Percentiles rank a stretch among this genome's conserved stretches.
These are phyloP conservation scores for Hylodesmum podocarpum DNA, from an alignment of 306 rosid species.

Conservation along the genomic window DNA sequence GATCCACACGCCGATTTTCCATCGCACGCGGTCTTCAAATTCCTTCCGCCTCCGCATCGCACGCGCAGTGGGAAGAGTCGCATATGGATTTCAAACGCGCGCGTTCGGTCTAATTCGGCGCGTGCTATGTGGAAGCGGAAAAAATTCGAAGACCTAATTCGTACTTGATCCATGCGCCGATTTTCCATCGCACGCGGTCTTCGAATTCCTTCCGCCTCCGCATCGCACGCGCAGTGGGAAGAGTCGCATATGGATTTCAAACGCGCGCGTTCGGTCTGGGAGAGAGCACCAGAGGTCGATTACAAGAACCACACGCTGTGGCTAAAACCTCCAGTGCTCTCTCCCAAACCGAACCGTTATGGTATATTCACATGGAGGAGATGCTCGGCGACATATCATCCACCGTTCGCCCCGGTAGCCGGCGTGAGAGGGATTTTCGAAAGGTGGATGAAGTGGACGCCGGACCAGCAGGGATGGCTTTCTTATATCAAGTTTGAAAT, in stretches of 20 bases:
- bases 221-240: constrained; percentile 88
- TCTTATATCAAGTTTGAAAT: constrained; percentile 86
- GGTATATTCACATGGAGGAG: constrained; percentile 96
- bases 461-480: constrained; percentile 87
- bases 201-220: constrained; percentile 64
- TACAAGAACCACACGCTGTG: constrained; percentile 83
- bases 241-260: constrained; percentile 85
- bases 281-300: constrained; percentile 81
- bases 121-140: constrained; percentile 91
- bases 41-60: constrained; percentile 69
- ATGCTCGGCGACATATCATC: constrained; percentile 69
- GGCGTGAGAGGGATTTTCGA: constrained; percentile 85
- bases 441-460: constrained; percentile 95
- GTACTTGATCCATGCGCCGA: too few relatives aligned
- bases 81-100: constrained; percentile 87
- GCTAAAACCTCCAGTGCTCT: constrained; percentile 78
- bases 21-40: too few relatives aligned
- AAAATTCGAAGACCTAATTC: too few relatives aligned
- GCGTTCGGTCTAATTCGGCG: constrained; percentile 81
- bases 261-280: constrained; percentile 94
- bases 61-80: constrained; percentile 90
- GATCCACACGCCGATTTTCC: too few relatives aligned
- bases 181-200: too few relatives aligned
- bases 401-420: too few relatives aligned
- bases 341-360: constrained; percentile 84